Conservation (phyloP, 257 asterid species). For the Voacanga thouarsii region DNA sequence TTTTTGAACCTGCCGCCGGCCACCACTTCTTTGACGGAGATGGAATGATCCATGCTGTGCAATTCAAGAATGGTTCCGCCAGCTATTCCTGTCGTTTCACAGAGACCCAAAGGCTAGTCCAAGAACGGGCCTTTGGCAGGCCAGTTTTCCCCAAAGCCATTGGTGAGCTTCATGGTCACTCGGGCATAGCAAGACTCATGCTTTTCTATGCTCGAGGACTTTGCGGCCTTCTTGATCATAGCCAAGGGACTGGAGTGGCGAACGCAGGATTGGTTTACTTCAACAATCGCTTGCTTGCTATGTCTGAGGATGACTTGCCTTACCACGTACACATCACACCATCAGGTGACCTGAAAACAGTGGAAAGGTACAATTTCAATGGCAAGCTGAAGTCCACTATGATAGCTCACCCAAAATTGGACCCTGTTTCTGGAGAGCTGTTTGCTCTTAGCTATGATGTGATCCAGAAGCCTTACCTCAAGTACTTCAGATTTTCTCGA, state of each 20-base stretch:
- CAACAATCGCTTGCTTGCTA: slow-evolving; percentile 73
- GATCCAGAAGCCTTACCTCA: slow-evolving; percentile 76
- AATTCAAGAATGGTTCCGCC: slow-evolving; percentile 54
- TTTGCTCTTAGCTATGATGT: slow-evolving; percentile 92
- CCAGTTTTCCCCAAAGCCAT: slow-evolving; percentile 96
- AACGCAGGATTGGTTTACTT: slow-evolving; percentile 91
- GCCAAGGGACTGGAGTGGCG: slow-evolving; percentile 84
- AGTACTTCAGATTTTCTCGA: slow-evolving; percentile 63
- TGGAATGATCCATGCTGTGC: slow-evolving; percentile 93
- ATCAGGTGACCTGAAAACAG: slow-evolving; percentile 72
- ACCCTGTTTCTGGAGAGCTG: slow-evolving; percentile 82
- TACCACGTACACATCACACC: slow-evolving; percentile 69
- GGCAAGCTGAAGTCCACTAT: slow-evolving; percentile 67
- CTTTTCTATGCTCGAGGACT: slow-evolving; percentile 85
- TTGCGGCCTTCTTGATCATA: slow-evolving; percentile 62
- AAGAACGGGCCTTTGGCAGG: slow-evolving; percentile 68
- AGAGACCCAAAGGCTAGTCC: slow-evolving; percentile 67
- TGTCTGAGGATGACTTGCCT: slow-evolving; percentile 96
- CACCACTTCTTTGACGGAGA: slow-evolving; percentile 99
- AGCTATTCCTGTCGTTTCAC: slow-evolving; percentile 87
- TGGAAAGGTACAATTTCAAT: slow-evolving; percentile 49
- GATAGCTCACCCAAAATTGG: slow-evolving; percentile 97
- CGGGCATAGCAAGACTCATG: slow-evolving; percentile 78
- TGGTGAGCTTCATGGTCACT: slow-evolving; percentile 93
- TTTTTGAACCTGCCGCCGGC: slow-evolving; percentile 80